Conservation (phyloP, 768 basidiomycete species). For the Daedaleopsis nitida region DNA sequence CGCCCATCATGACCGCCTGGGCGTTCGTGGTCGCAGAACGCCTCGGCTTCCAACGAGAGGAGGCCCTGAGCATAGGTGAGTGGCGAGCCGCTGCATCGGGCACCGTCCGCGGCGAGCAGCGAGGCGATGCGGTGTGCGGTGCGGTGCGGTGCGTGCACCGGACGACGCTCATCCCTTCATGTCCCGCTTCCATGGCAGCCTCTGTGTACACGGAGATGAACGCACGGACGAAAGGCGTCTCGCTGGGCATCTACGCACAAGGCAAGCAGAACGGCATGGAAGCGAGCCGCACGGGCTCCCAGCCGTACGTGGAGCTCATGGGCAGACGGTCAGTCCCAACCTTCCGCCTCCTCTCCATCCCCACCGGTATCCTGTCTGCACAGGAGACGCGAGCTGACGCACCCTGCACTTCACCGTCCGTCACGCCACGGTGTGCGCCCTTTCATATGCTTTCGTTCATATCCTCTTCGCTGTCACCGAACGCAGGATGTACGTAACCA, state of each 20-base stretch:
- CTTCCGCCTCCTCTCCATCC: neutral
- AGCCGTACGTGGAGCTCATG: slow-evolving; percentile 88
- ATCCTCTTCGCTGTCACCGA: neutral
- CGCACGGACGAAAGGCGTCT: slow-evolving; percentile 80
- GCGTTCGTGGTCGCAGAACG: slow-evolving; percentile 82
- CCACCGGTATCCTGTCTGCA: neutral
- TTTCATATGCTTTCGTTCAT: neutral
- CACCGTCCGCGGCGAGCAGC: neutral
- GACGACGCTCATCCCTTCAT: neutral
- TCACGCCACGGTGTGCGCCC: neutral
- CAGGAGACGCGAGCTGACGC: slow-evolving; percentile 5
- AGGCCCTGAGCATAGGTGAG: slow-evolving; percentile 89
- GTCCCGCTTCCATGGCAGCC: slow-evolving; percentile 45
- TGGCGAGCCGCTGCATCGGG: neutral
- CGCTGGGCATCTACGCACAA: slow-evolving; percentile 73
- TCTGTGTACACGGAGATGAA: slow-evolving; percentile 95
- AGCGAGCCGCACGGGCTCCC: slow-evolving; percentile 56
- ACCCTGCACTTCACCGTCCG: neutral
- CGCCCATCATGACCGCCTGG: slow-evolving; percentile 96
- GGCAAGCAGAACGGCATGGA: slow-evolving; percentile 57
- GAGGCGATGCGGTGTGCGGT: slow-evolving; percentile 3
- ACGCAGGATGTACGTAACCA: slow-evolving; percentile 19
- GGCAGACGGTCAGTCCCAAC: slow-evolving; percentile 56
- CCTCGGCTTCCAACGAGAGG: slow-evolving; percentile 84
- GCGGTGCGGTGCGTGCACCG: slow-evolving; percentile 19